Percentiles rank a stretch among this genome's conserved stretches.
Evolutionary conservation across 148 eudicot genomes (phyloP).

Genomic region (Chenopodium quinoa): DNA sequence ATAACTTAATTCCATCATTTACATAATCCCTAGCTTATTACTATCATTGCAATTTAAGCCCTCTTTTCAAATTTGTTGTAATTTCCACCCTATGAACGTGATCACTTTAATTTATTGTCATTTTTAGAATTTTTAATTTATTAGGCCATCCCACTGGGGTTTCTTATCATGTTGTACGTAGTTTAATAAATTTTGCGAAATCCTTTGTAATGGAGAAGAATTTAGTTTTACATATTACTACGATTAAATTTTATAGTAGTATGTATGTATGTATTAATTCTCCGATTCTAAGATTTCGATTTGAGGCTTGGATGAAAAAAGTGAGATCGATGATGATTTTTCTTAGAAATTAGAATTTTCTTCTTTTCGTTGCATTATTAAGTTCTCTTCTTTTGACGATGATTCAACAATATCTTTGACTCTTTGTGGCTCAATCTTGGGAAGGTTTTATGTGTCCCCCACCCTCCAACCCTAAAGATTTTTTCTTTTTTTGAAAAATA

Average conservation of each 20-base stretch:
- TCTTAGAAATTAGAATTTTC: too few relatives aligned
- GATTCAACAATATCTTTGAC: conserved; percentile 30
- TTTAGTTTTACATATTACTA: conserved; percentile 8
- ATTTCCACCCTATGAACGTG: not conserved
- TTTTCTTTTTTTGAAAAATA: too few relatives aligned
- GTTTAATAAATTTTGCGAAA: conserved; percentile 3
- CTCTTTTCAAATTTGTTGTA: not conserved
- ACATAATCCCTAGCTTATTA: not conserved
- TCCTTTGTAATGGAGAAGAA: conserved; percentile 12
- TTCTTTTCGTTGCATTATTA: not conserved
- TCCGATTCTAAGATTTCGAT: not conserved
- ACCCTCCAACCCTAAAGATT: not conserved
- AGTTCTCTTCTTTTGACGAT: not conserved
- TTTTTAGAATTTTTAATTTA: conserved; percentile 6
- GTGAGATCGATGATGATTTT: not conserved
- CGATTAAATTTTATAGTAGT: not conserved
- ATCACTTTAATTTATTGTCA: not conserved
- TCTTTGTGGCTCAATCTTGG: conserved; percentile 13
- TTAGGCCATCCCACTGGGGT: not conserved
- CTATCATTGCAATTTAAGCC: not conserved
- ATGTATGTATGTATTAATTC: conserved; percentile 3
- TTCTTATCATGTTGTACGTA: not conserved
- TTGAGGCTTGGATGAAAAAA: conserved; percentile 1
- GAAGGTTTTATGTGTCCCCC: conserved; percentile 24
- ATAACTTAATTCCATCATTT: not conserved